These are phyloP conservation scores for Phialocephala sp. DNA, from an alignment of 2,329 filamentous ascomycete species.

Conservation along the genomic window DNA sequence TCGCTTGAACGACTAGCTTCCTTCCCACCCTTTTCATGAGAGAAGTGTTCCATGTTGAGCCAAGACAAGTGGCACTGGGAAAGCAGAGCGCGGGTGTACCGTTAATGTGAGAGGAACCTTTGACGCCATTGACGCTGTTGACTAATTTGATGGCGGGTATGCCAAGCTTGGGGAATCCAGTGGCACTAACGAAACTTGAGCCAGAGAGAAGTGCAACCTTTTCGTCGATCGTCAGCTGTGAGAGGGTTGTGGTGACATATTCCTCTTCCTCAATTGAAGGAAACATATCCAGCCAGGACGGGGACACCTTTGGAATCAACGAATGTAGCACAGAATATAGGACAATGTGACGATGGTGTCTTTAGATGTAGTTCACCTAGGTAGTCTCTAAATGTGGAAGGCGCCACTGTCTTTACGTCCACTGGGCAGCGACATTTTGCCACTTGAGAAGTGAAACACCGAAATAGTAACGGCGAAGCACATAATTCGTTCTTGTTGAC, in stretches of 20 bases:
- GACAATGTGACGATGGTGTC: too few relatives aligned
- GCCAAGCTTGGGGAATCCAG: slow-evolving; percentile 4
- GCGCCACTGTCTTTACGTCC: neutral
- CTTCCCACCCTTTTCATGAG: slow-evolving; percentile 38
- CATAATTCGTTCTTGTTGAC: neutral
- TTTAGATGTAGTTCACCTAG: too few relatives aligned
- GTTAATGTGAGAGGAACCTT: slow-evolving; percentile 18
- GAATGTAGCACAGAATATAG: neutral
- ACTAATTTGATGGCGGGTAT: slow-evolving; percentile 13
- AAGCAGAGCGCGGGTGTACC: slow-evolving; percentile 32
- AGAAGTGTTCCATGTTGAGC: slow-evolving; percentile 41
- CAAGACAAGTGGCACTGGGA: slow-evolving; percentile 41
- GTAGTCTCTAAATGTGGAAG: neutral
- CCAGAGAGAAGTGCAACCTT: slow-evolving; percentile 31
- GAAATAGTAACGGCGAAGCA: neutral
- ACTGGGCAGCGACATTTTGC: neutral
- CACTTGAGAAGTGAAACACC: neutral
- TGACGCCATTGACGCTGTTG: slow-evolving; percentile 26
- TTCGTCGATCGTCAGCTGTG: slow-evolving; percentile 39
- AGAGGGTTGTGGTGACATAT: neutral
- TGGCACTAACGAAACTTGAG: slow-evolving; percentile 14
- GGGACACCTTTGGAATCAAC: neutral
- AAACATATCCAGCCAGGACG: neutral
- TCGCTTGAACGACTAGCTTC: slow-evolving; percentile 38
- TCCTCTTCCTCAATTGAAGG: neutral